Percentiles rank a stretch among this genome's conserved stretches.
phyloP scores from a whole-genome alignment of 129 eudicot species.

The Chrysanthemum lavandulifolium region DNA sequence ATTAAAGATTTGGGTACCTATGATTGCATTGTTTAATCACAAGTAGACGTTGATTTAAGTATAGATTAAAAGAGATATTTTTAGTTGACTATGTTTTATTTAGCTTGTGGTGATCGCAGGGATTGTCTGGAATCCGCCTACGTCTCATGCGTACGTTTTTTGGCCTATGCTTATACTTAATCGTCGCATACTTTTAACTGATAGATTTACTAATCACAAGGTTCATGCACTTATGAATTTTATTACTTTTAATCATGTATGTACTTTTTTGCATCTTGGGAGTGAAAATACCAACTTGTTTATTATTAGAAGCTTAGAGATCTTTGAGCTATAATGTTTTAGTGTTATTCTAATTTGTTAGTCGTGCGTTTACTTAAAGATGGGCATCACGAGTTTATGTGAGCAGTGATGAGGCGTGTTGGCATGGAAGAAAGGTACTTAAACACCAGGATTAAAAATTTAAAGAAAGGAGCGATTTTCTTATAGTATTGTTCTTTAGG shows the following conservation, averaged over 20 bases:
- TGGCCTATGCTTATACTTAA: slow-evolving; percentile 17
- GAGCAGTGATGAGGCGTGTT: slow-evolving; percentile 70
- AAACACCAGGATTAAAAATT: neutral
- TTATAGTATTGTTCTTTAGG: neutral
- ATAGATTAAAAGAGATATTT: neutral
- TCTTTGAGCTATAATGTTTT: neutral
- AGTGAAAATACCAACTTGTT: no score
- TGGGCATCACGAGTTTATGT: slow-evolving; percentile 97
- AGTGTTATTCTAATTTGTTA: slow-evolving; percentile 1
- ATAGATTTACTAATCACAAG: slow-evolving; percentile 4
- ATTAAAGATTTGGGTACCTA: neutral
- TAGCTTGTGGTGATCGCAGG: slow-evolving; percentile 97
- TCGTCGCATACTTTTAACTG: slow-evolving; percentile 17
- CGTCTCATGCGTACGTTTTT: slow-evolving; percentile 94
- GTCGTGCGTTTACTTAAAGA: slow-evolving; percentile 40
- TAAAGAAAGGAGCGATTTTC: neutral
- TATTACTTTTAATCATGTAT: slow-evolving; percentile 7
- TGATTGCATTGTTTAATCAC: slow-evolving; percentile 7
- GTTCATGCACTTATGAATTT: slow-evolving; percentile 18
- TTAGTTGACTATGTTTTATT: slow-evolving; percentile 26
- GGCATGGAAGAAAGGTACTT: slow-evolving; percentile 81
- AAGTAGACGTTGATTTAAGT: neutral
- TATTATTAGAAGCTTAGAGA: neutral
- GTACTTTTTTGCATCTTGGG: slow-evolving; percentile 9
- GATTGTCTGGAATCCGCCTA: slow-evolving; percentile 93